Conservation (phyloP, 2,329 filamentous ascomycete species). For the Thermothelomyces thermophilus region DNA sequence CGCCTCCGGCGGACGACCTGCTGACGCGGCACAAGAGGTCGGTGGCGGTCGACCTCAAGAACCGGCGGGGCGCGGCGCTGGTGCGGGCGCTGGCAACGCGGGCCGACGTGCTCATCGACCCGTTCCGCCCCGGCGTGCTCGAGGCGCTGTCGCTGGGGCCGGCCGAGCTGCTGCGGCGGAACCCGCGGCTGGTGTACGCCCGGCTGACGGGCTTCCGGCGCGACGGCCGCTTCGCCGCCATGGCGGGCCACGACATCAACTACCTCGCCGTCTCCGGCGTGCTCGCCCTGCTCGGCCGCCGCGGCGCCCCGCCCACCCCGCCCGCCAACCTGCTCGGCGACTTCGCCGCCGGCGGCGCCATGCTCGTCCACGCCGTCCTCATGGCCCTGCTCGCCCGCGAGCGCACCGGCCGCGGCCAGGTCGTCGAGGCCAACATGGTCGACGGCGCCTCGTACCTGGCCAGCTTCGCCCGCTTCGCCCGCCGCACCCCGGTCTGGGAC, state of each 20-base stretch:
- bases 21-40: conserved; percentile 77
- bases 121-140: conserved; percentile 84
- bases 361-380: conserved; percentile 74
- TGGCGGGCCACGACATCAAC: conserved; percentile 96
- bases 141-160: conserved; percentile 78
- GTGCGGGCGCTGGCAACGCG: conserved; percentile 56
- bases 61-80: conserved; percentile 54
- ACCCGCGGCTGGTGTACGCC: conserved; percentile 71
- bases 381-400: conserved; percentile 66
- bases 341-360: conserved; percentile 83
- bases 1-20: conserved; percentile 50
- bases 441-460: conserved; percentile 77
- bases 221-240: conserved; percentile 75
- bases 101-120: conserved; percentile 82
- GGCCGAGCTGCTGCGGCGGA: conserved; percentile 55
- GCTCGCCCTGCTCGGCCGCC: conserved; percentile 66
- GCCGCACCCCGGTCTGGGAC: conserved; percentile 57
- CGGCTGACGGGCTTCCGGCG: conserved; percentile 87
- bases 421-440: conserved; percentile 96
- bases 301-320: conserved; percentile 63
- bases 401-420: conserved; percentile 65
- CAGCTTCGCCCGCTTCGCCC: conserved; percentile 65
- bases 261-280: conserved; percentile 86
- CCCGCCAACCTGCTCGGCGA: conserved; percentile 83
- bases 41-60: conserved; percentile 73